Percentiles rank a stretch among this genome's conserved stretches.
Evolutionary conservation across 768 basidiomycete genomes (phyloP).

Genomic region (Boletus barrowsii): DNA sequence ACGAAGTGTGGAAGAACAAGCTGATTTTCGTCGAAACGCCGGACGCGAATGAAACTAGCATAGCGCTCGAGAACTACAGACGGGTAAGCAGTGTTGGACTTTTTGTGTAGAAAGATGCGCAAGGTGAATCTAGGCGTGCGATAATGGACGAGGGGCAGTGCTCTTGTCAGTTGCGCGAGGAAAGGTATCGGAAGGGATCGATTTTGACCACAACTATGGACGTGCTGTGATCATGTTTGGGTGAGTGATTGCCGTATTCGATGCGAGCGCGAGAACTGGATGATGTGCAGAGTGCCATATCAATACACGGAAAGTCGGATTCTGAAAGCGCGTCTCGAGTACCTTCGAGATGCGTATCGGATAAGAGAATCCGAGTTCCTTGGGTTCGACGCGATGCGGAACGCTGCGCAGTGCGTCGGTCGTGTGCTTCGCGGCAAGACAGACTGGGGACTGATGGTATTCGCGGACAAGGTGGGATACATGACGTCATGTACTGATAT

Average conservation of each 20-base stretch:
- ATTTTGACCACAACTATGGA: slow-evolving; percentile 99
- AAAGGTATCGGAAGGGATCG: slow-evolving; percentile 99
- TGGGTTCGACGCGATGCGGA: slow-evolving; percentile 99
- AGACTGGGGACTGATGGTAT: slow-evolving; percentile 99
- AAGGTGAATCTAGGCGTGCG: slow-evolving; percentile 69
- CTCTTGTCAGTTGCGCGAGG: slow-evolving; percentile 96
- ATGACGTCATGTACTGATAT: not conserved
- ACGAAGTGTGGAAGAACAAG: slow-evolving; percentile 99
- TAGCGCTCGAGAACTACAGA: slow-evolving; percentile 95
- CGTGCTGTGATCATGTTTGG: slow-evolving; percentile 99
- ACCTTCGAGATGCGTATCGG: slow-evolving; percentile 95
- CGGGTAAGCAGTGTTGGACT: slow-evolving; percentile 50
- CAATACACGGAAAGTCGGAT: slow-evolving; percentile 99
- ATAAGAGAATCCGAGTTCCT: slow-evolving; percentile 98
- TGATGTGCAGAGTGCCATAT: slow-evolving; percentile 71
- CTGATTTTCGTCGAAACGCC: slow-evolving; percentile 99
- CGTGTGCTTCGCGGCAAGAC: slow-evolving; percentile 97
- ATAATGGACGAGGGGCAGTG: slow-evolving; percentile 97
- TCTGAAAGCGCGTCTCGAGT: slow-evolving; percentile 94
- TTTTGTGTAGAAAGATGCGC: not conserved
- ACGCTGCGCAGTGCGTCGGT: slow-evolving; percentile 98
- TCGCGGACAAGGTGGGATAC: slow-evolving; percentile 88
- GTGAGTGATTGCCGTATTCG: slow-evolving; percentile 39
- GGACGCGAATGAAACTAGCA: slow-evolving; percentile 97
- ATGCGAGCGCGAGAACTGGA: slow-evolving; percentile 1